Base-by-base conservation (phyloP, 257 asterid genomes). In the Solanum sejunctum region DNA sequence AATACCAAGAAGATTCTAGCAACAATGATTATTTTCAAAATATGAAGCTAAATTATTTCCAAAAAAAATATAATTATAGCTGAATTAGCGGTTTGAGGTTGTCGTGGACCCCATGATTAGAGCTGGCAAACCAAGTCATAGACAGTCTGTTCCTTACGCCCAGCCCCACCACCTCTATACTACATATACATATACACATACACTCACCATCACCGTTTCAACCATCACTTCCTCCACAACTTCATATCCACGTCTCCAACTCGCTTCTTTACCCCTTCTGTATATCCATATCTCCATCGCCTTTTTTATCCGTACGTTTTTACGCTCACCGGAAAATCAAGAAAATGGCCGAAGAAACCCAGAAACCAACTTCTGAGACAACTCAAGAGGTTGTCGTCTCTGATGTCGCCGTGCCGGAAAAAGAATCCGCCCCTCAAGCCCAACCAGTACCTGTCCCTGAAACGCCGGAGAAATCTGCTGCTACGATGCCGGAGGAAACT, bases 281-380 rank as follows among this genome's bases (percentile, higher is more conserved):
- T 43, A 7, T 41, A 21, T 63, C 43, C 43, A 56, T 47, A 28
- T 21, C 72, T 79, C 18, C 28, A 45, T 61, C 9, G 55, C 66
- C 73, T 70, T 49, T 47, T 52, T 8, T 17, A 21, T 80, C 23
- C 57, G 84, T 72, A 17, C 75, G 0, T n/a, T 64, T 60, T 52
- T 69, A 45, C 56, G 64, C 1, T 66, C n/a, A 69, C 43, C 52
- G 43, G 17, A 21, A 56, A 83, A 81, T 26, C 23, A 49, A 26
- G 81, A 77, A 45, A 58, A 93, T 93, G 97, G 93, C 94, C 21
- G 89, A 84, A 85, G 94, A 92, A 86, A 90, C 91, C 26, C 90
- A 89, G 87, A 87, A 86, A 8, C 23, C 90, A 43, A 60, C 85
- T 47, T 32, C 88, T 20, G 93, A 86, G 12, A 87, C 90, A 26